Conservation (phyloP, 306 rosid species). For the Dalbergia oliveri region DNA sequence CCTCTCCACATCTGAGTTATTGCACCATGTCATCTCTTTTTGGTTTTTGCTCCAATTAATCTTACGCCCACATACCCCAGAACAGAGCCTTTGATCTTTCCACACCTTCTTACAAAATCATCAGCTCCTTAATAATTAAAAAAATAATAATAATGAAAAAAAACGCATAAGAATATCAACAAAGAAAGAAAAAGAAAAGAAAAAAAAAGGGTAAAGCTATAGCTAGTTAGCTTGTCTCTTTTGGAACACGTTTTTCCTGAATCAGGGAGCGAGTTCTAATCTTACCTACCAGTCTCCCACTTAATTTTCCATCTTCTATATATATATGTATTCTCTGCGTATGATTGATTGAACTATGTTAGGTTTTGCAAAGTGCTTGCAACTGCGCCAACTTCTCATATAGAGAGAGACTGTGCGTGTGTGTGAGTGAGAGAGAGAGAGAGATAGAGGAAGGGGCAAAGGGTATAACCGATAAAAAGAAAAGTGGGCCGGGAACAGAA, state of each 20-base stretch:
- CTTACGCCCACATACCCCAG: conserved; percentile 50
- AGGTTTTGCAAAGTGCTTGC: conserved; percentile 27
- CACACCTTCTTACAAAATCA: conserved; percentile 39
- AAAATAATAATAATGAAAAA: not conserved
- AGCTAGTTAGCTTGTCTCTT: conserved; percentile 55
- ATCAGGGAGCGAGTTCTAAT: conserved; percentile 42
- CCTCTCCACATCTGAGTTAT: conserved; percentile 58
- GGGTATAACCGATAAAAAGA: conserved; percentile 44
- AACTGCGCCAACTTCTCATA: conserved; percentile 16
- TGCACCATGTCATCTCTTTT: conserved; percentile 76
- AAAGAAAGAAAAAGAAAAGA: not conserved
- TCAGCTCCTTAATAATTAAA: conserved; percentile 22
- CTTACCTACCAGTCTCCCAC: conserved; percentile 38
- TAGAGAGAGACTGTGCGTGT: conserved; percentile 18
- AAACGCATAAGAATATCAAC: not conserved
- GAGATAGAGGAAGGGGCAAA: not conserved
- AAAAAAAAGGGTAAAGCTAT: conserved; percentile 40
- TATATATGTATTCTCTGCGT: not conserved
- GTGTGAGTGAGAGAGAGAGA: not conserved
- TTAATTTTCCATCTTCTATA: conserved; percentile 22
- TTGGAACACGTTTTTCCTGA: conserved; percentile 57
- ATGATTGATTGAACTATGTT: conserved; percentile 36
- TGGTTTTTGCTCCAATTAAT: conserved; percentile 32
- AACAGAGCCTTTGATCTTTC: conserved; percentile 40
- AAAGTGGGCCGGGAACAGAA: conserved; percentile 31